Evolutionary conservation across 768 basidiomycete species (phyloP), one percentile per base, ranked within the genome.

Genomic region (Agrocybe praecox): DNA sequence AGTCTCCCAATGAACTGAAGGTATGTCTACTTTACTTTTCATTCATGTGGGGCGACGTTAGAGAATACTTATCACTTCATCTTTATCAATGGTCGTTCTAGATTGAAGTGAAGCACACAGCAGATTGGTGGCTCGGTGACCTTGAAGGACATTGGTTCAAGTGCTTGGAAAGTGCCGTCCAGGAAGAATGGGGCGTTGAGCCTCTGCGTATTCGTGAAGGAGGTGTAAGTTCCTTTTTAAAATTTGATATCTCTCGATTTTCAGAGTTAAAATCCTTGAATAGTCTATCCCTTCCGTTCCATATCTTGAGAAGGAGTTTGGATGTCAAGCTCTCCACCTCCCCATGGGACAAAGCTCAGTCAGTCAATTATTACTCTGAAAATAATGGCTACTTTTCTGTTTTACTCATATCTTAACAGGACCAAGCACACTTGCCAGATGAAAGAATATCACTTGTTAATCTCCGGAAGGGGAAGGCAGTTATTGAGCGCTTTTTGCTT

Each of bases 121-220:
- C 94, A 0, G 89, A 95, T 65, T 98, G 96, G 96, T 99, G 96
- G 96, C 80, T 99, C 2, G 94, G 96, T 0, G 86, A 90, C 53
- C 80, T 96, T 40, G 84, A 92, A 52, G 88, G 89, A 56, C 81
- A 81, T 3, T 97, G 92, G 86, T 96, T 96, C 76, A 83, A 86
- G 60, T 87, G 91, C 0, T 79, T 99, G 49, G 93, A 96, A 68
- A 74, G 78, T 36, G 90, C 94, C 19, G 86, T 99, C 0, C 76
- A 80, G 48, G 87, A 91, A 45, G 93, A 96, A 64, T 99, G 96
- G 96, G 87, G 87, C 5, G 76, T 87, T 43, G 81, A 87, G 57
- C 96, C 96, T 4, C 71, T 97, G 59, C 84, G 91, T 22, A 96
- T 97, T 49, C 83, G 96, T 42, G 96, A 97, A 77, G 96, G 96